Evolutionary conservation across 768 basidiomycete species (phyloP), one percentile per base, ranked within the genome.

Genomic region (Rhodotorula babjevae): DNA sequence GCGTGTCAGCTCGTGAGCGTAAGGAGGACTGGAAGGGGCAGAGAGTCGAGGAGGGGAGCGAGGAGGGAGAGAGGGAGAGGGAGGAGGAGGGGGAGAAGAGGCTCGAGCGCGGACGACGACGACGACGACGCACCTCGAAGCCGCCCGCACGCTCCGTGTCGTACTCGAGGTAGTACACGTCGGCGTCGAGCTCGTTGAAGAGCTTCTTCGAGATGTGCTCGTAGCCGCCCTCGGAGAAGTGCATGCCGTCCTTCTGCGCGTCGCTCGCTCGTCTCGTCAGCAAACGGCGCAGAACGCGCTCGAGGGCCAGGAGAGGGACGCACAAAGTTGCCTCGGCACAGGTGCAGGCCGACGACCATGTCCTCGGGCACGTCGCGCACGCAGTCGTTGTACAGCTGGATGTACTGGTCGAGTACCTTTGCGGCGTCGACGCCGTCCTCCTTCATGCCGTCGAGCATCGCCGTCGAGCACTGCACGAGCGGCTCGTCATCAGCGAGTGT

Each of bases 331-430:
- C 77, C 76, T 27, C 77, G 71, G 67, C 78, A 79, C 50, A 79
- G 64, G 58, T 80, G 79, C 19, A 80, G 68, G 8, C 77, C 78
- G 58, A 77, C 58, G 61, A 66, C 69, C 79, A 80, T 79, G 69
- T 80, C 79, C 19, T 42, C 25, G 14, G 78, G 76, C 21, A 65
- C 61, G 56, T 72, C 66, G 23, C 71, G 65, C 42, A 80, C 63
- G 55, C 78, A 79, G 62, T 78, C 77, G 72, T 81, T 82, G 83
- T 88, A 87, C 33, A 87, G 85, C 63, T 85, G 84, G 78, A 89
- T 86, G 71, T 82, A 89, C 80, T 86, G 85, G 68, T 89, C 85
- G 29, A 91, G 83, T 57, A 91, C 83, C 9, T 84, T 84, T 63
- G 85, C 86, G 25, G 86, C 84, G 80, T 91, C 87, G n/a, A 86